Evolutionary conservation across 306 rosid genomes (phyloP).

Genomic region (Vicia faba): DNA sequence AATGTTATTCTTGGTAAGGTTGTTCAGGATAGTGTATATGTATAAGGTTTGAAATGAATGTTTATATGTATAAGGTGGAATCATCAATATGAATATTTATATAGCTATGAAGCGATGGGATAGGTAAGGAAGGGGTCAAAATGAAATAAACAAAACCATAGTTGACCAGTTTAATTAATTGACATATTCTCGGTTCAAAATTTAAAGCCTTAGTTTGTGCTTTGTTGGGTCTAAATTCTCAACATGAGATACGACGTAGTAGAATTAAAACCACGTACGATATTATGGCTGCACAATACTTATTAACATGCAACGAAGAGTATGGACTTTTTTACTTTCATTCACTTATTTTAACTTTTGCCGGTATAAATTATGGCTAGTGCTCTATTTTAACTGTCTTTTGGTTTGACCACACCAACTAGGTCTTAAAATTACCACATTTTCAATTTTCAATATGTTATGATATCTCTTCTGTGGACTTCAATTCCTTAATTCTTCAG

Average conservation of each 20-base stretch:
- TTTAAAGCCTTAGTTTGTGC: not conserved
- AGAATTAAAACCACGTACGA: not conserved
- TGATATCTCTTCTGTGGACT: no score
- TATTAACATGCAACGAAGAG: not conserved
- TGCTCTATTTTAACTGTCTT: constrained; percentile 4
- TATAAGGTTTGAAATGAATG: not conserved
- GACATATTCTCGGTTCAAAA: constrained; percentile 39
- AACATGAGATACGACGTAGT: constrained; percentile 33
- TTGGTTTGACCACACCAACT: no score
- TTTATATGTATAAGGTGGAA: not conserved
- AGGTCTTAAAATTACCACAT: no score
- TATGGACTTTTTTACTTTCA: not conserved
- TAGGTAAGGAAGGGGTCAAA: constrained; percentile 34
- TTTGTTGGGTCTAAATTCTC: not conserved
- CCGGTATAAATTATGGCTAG: not conserved
- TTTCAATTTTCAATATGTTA: no score
- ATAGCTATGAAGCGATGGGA: not conserved
- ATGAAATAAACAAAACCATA: constrained; percentile 26
- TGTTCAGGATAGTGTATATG: not conserved
- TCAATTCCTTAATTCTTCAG: no score
- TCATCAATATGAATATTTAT: not conserved
- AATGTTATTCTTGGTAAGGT: not conserved
- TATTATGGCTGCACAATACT: not conserved
- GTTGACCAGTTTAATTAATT: constrained; percentile 34
- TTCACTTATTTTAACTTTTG: not conserved